Evolutionary conservation across 495 filamentous ascomycete species (phyloP), one percentile per base, ranked within the genome.

Genomic region (Amorphotheca resinae): DNA sequence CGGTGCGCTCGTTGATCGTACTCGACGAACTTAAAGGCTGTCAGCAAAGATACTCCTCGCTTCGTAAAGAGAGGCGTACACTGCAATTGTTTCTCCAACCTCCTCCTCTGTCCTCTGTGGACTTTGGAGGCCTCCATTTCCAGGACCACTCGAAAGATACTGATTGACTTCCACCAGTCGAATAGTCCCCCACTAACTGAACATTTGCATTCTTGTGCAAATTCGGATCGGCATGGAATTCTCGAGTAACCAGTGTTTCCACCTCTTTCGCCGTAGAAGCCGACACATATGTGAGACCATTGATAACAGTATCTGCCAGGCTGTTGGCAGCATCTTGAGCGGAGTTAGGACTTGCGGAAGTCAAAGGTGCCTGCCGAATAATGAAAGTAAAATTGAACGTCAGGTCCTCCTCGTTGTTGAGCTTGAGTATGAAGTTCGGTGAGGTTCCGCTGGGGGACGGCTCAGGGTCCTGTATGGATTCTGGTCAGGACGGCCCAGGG

Each of bases 181-280:
- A 70, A 59, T 75, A 95, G 57, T 91, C 86, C 0, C 91, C 91
- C 6, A 96, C 77, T 11, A 98, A 66, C 46, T 89, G 82, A 9
- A 98, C 91, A 60, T 95, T 95, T 18, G 87, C 74, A 52, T 96
- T 95, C 57, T 94, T 95, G 65, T 98, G 91, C 22, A 98, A 65
- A 59, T 98, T 98, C 0, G 93, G 91, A 51, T 98, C 88, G 22
- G 89, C 87, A 48, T 96, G 86, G 55, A 98, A 95, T 59, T 98
- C 91, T 48, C 87, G 69, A 16, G 86, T 95, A 33, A 95, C 80
- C 20, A 98, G 67, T 50, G 91, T 95, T 54, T 95, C 91, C 9
- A 98, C 72, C 46, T 95, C 91, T 59, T 77, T 81, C 8, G 76
- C 62, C 48, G 74, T 93, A 2, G 89, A 82, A 22, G 82, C 89